Evolutionary conservation across 192 early-diverging fungal genomes (phyloP).

Genomic region (Funneliformis geosporum): DNA sequence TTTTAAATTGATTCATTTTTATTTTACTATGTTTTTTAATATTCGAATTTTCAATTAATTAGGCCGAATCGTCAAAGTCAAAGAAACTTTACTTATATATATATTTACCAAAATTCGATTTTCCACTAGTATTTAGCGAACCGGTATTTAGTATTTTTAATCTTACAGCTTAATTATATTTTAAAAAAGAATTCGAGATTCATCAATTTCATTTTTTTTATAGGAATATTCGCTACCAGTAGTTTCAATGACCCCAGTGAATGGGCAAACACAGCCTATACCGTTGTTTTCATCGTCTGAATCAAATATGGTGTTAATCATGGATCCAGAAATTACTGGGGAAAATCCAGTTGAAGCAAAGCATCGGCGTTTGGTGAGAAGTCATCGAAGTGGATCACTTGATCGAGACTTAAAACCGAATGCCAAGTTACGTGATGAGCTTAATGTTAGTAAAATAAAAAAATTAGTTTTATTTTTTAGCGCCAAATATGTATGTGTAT

Average conservation of each 20-base stretch:
- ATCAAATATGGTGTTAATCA: slow-evolving; percentile 50
- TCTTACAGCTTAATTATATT: slow-evolving; percentile 10
- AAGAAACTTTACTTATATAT: slow-evolving; percentile 79
- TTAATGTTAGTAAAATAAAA: slow-evolving; percentile 76
- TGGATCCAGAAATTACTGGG: slow-evolving; percentile 80
- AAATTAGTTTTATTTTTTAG: too few species aligned
- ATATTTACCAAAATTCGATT: slow-evolving; percentile 93
- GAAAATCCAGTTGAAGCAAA: slow-evolving; percentile 98
- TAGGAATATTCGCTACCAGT: slow-evolving; percentile 62
- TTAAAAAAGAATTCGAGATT: neutral
- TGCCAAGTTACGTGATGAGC: slow-evolving; percentile 90
- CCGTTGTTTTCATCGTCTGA: slow-evolving; percentile 22
- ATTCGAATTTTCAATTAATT: slow-evolving; percentile 13
- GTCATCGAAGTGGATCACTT: slow-evolving; percentile 85
- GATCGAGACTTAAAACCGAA: slow-evolving; percentile 98
- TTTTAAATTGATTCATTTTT: neutral
- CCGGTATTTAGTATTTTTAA: slow-evolving; percentile 51
- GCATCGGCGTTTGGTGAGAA: slow-evolving; percentile 85
- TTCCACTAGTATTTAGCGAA: slow-evolving; percentile 93
- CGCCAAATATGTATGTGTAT: too few species aligned
- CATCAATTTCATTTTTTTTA: neutral
- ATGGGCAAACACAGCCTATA: neutral
- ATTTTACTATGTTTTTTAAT: neutral
- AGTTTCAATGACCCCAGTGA: neutral
- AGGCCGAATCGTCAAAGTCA: slow-evolving; percentile 54